Percentiles rank a stretch among this genome's conserved stretches.
Conservation (phyloP, 352 stramenopile genomes). For the Globisporangium ultimum region DNA sequence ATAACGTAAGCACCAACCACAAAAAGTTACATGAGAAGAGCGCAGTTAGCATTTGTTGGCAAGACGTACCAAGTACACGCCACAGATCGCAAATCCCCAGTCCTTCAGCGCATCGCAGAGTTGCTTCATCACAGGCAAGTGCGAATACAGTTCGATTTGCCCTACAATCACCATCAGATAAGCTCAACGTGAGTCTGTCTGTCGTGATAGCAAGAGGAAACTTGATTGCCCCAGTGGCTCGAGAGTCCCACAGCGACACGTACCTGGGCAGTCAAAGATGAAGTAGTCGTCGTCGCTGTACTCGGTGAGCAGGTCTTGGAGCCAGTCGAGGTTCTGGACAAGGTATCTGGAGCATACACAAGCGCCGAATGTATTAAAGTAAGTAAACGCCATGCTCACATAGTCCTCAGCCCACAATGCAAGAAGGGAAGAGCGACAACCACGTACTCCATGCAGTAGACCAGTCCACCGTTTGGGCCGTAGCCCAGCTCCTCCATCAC, state of each 20-base stretch:
- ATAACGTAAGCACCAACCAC: background rate
- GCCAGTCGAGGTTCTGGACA: conserved; percentile 94
- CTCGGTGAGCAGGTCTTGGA: conserved; percentile 90
- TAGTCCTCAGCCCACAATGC: background rate
- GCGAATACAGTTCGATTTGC: conserved; percentile 91
- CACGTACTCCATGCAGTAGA: conserved; percentile 99
- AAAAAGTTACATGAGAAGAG: background rate
- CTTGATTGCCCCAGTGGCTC: too few relatives aligned
- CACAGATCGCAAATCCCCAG: conserved; percentile 87
- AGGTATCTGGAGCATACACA: conserved; percentile 51
- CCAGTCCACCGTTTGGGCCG: conserved; percentile 96
- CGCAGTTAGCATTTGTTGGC: background rate
- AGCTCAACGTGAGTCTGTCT: too few relatives aligned
- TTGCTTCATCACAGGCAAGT: conserved; percentile 90
- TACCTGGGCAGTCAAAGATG: conserved; percentile 98
- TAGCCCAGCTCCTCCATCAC: conserved; percentile 98
- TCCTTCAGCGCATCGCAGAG: conserved; percentile 80
- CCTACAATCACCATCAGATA: conserved; percentile 23
- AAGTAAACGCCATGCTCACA: background rate
- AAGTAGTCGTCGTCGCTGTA: conserved; percentile 96
- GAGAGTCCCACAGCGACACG: conserved; percentile 10
- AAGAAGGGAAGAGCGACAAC: background rate
- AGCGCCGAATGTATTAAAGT: background rate
- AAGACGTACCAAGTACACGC: conserved; percentile 79
- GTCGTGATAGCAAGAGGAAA: too few relatives aligned